Percentiles rank a stretch among this genome's conserved stretches.
phyloP scores from a whole-genome alignment of 352 stramenopile species.

The Blastocystis sp. region DNA sequence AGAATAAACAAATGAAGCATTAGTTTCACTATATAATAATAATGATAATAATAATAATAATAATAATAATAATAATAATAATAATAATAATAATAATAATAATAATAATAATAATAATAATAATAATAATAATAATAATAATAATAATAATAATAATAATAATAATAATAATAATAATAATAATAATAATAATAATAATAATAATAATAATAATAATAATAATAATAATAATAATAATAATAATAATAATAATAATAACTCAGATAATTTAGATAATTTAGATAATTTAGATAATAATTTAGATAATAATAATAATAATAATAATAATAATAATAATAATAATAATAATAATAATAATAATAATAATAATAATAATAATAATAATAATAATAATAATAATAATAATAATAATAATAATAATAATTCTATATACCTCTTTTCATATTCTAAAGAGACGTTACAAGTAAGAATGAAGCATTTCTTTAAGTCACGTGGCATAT shows the following conservation, averaged over 20 bases:
- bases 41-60: neutral
- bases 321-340: too few relatives aligned
- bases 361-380: too few relatives aligned
- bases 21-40: conserved; percentile 61
- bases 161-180: neutral
- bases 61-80: neutral
- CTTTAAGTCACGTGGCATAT: conserved; percentile 85
- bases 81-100: neutral
- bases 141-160: neutral
- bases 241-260: neutral
- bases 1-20: conserved; percentile 90
- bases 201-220: neutral
- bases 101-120: neutral
- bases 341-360: too few relatives aligned
- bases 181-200: neutral
- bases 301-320: too few relatives aligned
- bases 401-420: too few relatives aligned
- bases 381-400: too few relatives aligned
- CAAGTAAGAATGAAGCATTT: conserved; percentile 96
- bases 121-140: neutral
- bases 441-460: conserved; percentile 98
- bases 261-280: too few relatives aligned
- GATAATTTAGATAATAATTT: too few relatives aligned
- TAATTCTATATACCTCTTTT: conserved; percentile 63
- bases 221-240: neutral